Evolutionary conservation across 768 basidiomycete species (phyloP).

Genomic region (Cyclocybe cylindracea): DNA sequence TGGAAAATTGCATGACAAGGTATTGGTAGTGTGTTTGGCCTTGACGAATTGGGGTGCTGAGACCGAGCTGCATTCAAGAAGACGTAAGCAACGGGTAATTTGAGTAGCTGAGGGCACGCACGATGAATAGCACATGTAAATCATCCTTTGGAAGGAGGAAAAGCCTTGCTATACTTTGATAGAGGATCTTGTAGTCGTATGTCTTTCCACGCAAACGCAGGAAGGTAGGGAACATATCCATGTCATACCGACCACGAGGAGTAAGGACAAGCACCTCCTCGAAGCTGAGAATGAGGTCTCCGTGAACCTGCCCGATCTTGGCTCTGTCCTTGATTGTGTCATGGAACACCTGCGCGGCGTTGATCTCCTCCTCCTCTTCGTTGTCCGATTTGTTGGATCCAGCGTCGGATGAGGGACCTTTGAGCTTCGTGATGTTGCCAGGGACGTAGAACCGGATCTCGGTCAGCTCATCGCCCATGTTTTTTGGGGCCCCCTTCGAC

Average conservation of each 20-base stretch:
- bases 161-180: constrained; percentile 80
- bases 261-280: constrained; percentile 94
- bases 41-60: constrained; percentile 93
- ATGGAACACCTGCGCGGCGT: constrained; percentile 95
- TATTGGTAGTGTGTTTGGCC: constrained; percentile 98
- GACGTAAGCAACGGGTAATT: constrained; percentile 1
- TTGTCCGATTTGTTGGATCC: constrained; percentile 73
- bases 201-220: constrained; percentile 96
- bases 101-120: constrained; percentile 38
- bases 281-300: constrained; percentile 91
- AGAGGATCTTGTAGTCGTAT: constrained; percentile 97
- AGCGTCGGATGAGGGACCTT: constrained; percentile 58
- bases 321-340: constrained; percentile 96
- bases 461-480: constrained; percentile 80
- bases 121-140: constrained; percentile 92
- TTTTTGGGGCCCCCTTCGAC: constrained; percentile 37
- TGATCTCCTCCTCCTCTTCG: constrained; percentile 79
- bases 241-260: constrained; percentile 94
- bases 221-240: constrained; percentile 97
- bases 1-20: constrained; percentile 96
- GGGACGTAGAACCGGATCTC: constrained; percentile 98
- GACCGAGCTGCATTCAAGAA: constrained; percentile 61
- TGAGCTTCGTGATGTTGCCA: constrained; percentile 61
- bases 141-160: constrained; percentile 98
- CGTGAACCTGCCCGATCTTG: constrained; percentile 87